Percentiles rank a stretch among this genome's conserved stretches.
Evolutionary conservation across 306 rosid genomes (phyloP).

Genomic region (Nissolia schottii): DNA sequence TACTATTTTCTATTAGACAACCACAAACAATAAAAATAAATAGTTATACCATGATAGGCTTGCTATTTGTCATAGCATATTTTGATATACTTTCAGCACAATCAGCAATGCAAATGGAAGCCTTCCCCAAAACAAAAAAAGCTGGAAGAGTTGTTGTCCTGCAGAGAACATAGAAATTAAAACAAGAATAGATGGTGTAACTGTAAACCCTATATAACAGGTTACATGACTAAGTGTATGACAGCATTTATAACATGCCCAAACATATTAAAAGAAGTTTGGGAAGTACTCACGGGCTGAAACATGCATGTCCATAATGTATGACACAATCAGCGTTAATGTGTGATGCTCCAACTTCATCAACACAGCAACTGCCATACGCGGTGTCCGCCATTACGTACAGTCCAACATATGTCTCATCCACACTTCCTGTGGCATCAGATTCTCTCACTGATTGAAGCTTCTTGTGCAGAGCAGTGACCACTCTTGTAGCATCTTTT

Average conservation of each 20-base stretch:
- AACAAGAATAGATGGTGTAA: neutral
- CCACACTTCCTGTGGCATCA: constrained; percentile 14
- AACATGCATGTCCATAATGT: constrained; percentile 90
- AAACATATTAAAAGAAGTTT: neutral
- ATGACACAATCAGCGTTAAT: constrained; percentile 67
- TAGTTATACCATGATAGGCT: constrained; percentile 54
- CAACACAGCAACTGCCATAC: constrained; percentile 89
- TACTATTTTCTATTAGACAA: neutral
- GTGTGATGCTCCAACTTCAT: constrained; percentile 91
- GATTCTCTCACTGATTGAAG: constrained; percentile 36
- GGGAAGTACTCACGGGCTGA: constrained; percentile 70
- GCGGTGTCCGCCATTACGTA: constrained; percentile 88
- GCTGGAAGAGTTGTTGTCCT: constrained; percentile 83
- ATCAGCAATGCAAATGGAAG: constrained; percentile 44
- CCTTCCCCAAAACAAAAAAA: constrained; percentile 71
- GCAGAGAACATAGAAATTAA: constrained; percentile 27
- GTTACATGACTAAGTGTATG: neutral
- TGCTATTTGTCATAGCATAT: constrained; percentile 38
- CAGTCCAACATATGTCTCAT: constrained; percentile 38
- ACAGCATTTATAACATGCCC: neutral
- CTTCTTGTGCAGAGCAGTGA: constrained; percentile 42
- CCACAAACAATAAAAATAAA: neutral
- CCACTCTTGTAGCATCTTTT: constrained; percentile 69
- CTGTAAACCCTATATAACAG: neutral
- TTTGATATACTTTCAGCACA: constrained; percentile 47